Percentiles rank a stretch among this genome's conserved stretches.
These are phyloP conservation scores for Starmerella kuoi DNA, from an alignment of 805 yeast genomes.

Conservation along the genomic window DNA sequence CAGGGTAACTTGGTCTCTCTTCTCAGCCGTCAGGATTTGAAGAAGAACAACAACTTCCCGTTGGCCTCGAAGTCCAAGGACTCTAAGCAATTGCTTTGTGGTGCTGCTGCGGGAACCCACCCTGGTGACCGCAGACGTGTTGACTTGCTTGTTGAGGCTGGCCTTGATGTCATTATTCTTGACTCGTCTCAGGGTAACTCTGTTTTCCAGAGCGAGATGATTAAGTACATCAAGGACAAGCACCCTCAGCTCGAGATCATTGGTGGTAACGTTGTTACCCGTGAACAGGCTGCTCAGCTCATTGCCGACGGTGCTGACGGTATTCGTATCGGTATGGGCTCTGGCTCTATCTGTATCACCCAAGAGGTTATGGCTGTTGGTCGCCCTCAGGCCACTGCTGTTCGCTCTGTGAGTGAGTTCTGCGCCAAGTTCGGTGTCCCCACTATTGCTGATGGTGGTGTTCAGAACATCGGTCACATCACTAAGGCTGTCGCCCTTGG, in stretches of 20 bases:
- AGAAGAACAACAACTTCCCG: conserved; percentile 89
- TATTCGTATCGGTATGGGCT: conserved; percentile 98
- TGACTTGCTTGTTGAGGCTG: conserved; percentile 76
- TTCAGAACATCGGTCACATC: conserved; percentile 96
- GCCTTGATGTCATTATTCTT: conserved; percentile 87
- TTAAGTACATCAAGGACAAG: conserved; percentile 75
- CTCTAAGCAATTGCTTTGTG: conserved; percentile 93
- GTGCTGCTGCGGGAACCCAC: conserved; percentile 96
- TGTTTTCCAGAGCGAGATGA: conserved; percentile 83
- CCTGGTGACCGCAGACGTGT: conserved; percentile 81
- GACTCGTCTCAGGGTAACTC: conserved; percentile 99
- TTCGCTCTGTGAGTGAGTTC: conserved; percentile 83
- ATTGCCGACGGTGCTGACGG: conserved; percentile 96
- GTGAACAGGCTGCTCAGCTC: conserved; percentile 95
- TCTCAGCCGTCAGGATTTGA: conserved; percentile 90
- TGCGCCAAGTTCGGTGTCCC: conserved; percentile 95
- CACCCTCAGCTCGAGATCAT: conserved; percentile 74
- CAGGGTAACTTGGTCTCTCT: conserved; percentile 69
- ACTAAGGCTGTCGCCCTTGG: conserved; percentile 94
- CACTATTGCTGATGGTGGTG: conserved; percentile 98
- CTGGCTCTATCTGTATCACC: conserved; percentile 97
- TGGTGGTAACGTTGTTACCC: conserved; percentile 97
- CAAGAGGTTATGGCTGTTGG: conserved; percentile 99
- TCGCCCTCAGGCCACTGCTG: conserved; percentile 99
- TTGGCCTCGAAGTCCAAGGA: conserved; percentile 84